Evolutionary conservation across 2,329 filamentous ascomycete genomes (phyloP), one percentile per base, ranked within the genome.

Genomic region (Xylaria sp.): DNA sequence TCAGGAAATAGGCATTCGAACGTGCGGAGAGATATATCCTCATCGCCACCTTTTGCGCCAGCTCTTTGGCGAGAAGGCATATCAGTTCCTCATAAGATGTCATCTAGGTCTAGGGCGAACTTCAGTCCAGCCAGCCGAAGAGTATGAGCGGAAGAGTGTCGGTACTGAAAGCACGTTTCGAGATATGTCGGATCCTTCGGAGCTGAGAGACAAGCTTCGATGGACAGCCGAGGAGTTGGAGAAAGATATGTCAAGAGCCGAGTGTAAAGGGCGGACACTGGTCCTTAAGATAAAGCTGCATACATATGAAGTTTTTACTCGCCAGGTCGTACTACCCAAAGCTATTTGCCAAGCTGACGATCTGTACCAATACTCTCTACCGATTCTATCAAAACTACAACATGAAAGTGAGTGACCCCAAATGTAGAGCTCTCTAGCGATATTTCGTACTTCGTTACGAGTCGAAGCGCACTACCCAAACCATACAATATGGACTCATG

Each of bases 231-330:
- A 94, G 71, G 94, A 97, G 72, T 83, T 99, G 3, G 94, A 97
- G 78, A 92, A 92, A 73, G 95, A 98, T 75, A 85, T 98, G 82
- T 86, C 86, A 67, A 88, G 89, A 31, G 93, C 93, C 1, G 88
- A 93, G 72, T 93, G 93, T 81, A 97, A 95, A 79, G 95, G 95
- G 0, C 89, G 94, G n/a, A 98, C 95, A 0, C 82, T 99, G 1
- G 93, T 94, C 25, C 83, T 99, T 43, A 99, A 99, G 80, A 87
- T 98, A 72, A 99, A 99, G 79, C 83, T 98, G 8, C 93, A 98
- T 78, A 97, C 94, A 0, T 99, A 95, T 75, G 94, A 98, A 79
- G 92, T 98, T 23, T 87, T 93, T 61, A 97, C 94, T 0, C 86
- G 96, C 39, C 96, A 99, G 78, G 87, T 89, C 6, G 88, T 92